phyloP scores from a whole-genome alignment of 2,329 filamentous ascomycete genomes.

The Pseudogymnoascus sp. region DNA sequence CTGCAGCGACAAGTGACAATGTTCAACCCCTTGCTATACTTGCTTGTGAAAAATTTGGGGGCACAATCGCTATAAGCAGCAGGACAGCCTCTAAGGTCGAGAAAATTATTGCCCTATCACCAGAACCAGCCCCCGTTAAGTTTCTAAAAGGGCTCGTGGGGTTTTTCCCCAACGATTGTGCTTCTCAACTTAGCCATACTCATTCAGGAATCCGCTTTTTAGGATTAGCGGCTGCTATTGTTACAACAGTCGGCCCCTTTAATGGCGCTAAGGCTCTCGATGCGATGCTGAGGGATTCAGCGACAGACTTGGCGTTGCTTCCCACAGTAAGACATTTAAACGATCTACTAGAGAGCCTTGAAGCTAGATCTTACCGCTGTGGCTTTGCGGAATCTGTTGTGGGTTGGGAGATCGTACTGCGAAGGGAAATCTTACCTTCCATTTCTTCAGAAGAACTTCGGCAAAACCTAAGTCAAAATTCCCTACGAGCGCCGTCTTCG shows the following conservation, averaged over 20 bases:
- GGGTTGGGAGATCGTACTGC: slow-evolving; percentile 3
- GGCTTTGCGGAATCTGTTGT: slow-evolving; percentile 11
- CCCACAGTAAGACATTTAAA: slow-evolving; percentile 11
- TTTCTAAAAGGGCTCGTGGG: slow-evolving; percentile 13
- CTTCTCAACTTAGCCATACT: slow-evolving; percentile 10
- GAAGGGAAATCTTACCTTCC: neutral
- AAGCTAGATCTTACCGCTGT: slow-evolving; percentile 6
- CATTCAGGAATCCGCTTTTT: slow-evolving; percentile 17
- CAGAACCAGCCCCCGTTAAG: slow-evolving; percentile 5
- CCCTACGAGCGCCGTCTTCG: neutral
- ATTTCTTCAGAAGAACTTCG: neutral
- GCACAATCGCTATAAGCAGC: slow-evolving; percentile 18
- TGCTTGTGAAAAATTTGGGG: slow-evolving; percentile 23
- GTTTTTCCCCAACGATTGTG: slow-evolving; percentile 13
- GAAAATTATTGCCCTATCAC: slow-evolving; percentile 13
- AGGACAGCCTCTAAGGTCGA: slow-evolving; percentile 6
- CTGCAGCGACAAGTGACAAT: slow-evolving; percentile 22
- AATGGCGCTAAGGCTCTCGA: slow-evolving; percentile 6
- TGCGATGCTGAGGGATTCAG: slow-evolving; percentile 8
- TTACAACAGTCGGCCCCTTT: slow-evolving; percentile 9
- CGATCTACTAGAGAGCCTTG: slow-evolving; percentile 11
- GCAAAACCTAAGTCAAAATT: neutral
- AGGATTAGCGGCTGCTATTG: slow-evolving; percentile 14
- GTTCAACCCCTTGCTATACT: slow-evolving; percentile 20
- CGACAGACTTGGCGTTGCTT: slow-evolving; percentile 10